Evolutionary conservation across 208 protist species (phyloP).

Genomic region (Trypanosoma vivax): DNA sequence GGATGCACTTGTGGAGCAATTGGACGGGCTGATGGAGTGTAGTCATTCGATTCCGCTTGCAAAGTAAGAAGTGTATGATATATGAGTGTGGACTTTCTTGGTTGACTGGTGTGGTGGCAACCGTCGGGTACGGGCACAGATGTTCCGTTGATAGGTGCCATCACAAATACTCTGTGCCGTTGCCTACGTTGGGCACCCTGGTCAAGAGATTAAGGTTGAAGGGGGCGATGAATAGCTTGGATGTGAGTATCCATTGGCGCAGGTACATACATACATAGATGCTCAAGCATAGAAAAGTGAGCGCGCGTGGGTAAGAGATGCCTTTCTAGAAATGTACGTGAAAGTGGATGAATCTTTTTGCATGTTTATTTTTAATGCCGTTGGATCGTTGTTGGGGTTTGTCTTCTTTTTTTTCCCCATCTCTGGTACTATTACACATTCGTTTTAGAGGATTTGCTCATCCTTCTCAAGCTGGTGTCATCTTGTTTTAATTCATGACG

Average conservation of each 20-base stretch:
- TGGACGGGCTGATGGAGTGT: constrained; percentile 48
- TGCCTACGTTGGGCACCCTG: too few relatives aligned
- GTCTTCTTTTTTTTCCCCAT: constrained; percentile 1
- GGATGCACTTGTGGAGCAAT: constrained; percentile 21
- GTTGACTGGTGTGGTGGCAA: too few relatives aligned
- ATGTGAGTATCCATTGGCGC: too few relatives aligned
- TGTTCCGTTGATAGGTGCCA: too few relatives aligned
- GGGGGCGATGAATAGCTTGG: too few relatives aligned
- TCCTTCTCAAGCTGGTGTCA: not conserved
- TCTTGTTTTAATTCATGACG: constrained; percentile 14
- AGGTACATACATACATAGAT: too few relatives aligned
- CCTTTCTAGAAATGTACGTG: too few relatives aligned
- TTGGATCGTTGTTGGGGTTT: not conserved
- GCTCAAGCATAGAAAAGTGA: too few relatives aligned
- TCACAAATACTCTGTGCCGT: too few relatives aligned
- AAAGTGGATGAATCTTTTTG: not conserved
- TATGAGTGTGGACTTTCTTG: not conserved
- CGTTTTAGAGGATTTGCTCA: constrained; percentile 12
- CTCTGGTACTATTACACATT: constrained; percentile 1
- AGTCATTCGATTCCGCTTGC: constrained; percentile 11
- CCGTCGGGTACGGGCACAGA: too few relatives aligned
- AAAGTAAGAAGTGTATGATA: not conserved
- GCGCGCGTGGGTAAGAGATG: too few relatives aligned
- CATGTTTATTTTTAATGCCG: not conserved
- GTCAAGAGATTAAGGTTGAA: too few relatives aligned